Evolutionary conservation across 345 rosid genomes (phyloP), one percentile per base, ranked within the genome.

Genomic region (Gossypioides kirkii): DNA sequence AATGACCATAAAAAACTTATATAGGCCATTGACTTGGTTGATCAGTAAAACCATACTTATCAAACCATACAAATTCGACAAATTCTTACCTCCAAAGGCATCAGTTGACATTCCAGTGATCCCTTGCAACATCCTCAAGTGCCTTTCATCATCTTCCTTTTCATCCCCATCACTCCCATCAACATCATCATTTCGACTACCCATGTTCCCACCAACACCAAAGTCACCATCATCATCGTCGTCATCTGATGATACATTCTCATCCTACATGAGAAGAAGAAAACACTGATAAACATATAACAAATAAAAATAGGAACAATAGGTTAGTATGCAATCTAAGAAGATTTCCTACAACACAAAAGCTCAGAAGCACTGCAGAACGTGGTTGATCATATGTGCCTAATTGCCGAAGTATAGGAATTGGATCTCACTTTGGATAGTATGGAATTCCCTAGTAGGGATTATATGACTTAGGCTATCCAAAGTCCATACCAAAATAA

Each of bases 91-190:
- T 79, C 85, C 80, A 81, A 91, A 90, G 42, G 89, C 96, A 71
- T 86, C 93, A 60, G 80, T 82, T 7, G 93, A 93, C 90, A 94
- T 80, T 81, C 97, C 96, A 58, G 96, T 94, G 77, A 94, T 80
- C 73, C 78, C 83, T 75, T 90, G 82, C 85, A 94, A 83, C 98
- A 94, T 89, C 73, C 93, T 87, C 75, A 77, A 55, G 75, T 91
- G 97, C 73, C 87, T 86, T 80, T 66, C 89, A 28, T 80, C 88
- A 71, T 82, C 93, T 36, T 85, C 89, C 62, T 78, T 86, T 13
- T 78, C 88, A 8, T 26, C 63, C 41, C 77, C 93, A 16, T 70
- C 87, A 8, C 76, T 79, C 16, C 18, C 56, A 28, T 66, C 55
- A n/a, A 12, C 6, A 28, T 20, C 56, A 43, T 28, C 65, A 53